phyloP scores from a whole-genome alignment of 306 rosid genomes.

The Fragaria ananassa region DNA sequence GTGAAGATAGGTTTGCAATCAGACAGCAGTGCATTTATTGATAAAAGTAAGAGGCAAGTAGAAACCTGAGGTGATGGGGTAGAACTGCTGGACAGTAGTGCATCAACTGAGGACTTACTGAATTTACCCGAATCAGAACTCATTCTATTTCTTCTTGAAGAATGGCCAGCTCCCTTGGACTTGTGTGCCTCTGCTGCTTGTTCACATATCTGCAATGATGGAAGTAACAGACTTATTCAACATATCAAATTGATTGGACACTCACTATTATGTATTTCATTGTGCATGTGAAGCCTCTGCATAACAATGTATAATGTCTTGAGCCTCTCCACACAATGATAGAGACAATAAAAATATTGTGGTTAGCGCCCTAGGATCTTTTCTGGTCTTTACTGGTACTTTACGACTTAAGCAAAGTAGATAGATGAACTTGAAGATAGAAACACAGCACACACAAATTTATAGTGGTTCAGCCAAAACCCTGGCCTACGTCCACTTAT shows the following conservation, averaged over 20 bases:
- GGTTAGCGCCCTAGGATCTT: too few relatives aligned
- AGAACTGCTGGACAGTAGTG: conserved; percentile 64
- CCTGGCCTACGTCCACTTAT: too few relatives aligned
- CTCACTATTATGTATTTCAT: not conserved
- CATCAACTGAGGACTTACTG: conserved; percentile 76
- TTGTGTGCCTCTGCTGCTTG: conserved; percentile 95
- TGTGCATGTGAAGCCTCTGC: not conserved
- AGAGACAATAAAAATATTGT: not conserved
- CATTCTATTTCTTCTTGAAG: conserved; percentile 66
- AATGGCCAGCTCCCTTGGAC: conserved; percentile 65
- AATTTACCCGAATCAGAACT: conserved; percentile 59
- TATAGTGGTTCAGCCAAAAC: too few relatives aligned
- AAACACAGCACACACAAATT: too few relatives aligned
- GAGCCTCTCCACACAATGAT: not conserved
- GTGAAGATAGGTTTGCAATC: not conserved
- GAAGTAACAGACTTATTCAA: conserved; percentile 1
- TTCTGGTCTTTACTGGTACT: too few relatives aligned
- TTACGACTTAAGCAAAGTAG: too few relatives aligned
- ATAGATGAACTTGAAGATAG: too few relatives aligned
- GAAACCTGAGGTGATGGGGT: conserved; percentile 40
- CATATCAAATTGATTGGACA: not conserved
- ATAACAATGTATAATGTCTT: not conserved
- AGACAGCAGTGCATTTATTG: not conserved
- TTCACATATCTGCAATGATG: conserved; percentile 79
- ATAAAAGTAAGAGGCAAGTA: conserved; percentile 13